Percentiles rank a stretch among this genome's conserved stretches.
phyloP scores from a whole-genome alignment of 805 yeast species.

The Alloascoidea africana region DNA sequence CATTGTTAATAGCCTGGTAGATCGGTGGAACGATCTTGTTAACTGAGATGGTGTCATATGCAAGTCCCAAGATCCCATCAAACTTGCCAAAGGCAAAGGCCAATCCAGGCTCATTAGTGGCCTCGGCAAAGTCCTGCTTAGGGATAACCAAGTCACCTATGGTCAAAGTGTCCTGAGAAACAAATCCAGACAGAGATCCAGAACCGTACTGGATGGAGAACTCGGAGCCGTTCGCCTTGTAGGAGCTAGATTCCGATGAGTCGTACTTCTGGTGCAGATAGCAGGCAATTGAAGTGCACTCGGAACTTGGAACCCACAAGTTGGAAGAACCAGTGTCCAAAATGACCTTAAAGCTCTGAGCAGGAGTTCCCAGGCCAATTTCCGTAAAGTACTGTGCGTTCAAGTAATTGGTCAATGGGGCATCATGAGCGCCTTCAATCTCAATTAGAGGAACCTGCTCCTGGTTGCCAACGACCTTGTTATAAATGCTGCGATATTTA shows the following conservation, averaged over 20 bases:
- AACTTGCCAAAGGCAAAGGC: conserved; percentile 98
- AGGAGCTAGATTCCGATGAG: conserved; percentile 67
- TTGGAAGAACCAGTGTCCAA: conserved; percentile 95
- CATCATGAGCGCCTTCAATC: conserved; percentile 36
- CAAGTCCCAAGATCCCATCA: conserved; percentile 94
- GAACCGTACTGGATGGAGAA: conserved; percentile 86
- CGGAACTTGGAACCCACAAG: conserved; percentile 87
- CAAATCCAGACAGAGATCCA: conserved; percentile 84
- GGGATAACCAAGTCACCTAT: conserved; percentile 79
- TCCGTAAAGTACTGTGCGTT: conserved; percentile 96
- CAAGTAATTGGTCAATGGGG: conserved; percentile 84
- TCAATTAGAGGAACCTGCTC: conserved; percentile 14
- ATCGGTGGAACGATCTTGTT: conserved; percentile 86
- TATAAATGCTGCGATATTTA: background rate
- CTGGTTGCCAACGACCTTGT: background rate
- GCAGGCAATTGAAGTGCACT: conserved; percentile 91
- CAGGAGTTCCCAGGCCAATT: conserved; percentile 83
- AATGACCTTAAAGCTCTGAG: conserved; percentile 87
- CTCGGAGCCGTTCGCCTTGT: conserved; percentile 73
- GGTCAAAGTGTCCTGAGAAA: conserved; percentile 70
- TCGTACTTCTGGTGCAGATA: conserved; percentile 86
- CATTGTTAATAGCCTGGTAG: conserved; percentile 73
- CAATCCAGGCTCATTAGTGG: conserved; percentile 93
- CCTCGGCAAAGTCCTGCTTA: conserved; percentile 91
- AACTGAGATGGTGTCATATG: conserved; percentile 83